Conservation (phyloP, 139 green algal genomes). For the Coelastrella sp. region DNA sequence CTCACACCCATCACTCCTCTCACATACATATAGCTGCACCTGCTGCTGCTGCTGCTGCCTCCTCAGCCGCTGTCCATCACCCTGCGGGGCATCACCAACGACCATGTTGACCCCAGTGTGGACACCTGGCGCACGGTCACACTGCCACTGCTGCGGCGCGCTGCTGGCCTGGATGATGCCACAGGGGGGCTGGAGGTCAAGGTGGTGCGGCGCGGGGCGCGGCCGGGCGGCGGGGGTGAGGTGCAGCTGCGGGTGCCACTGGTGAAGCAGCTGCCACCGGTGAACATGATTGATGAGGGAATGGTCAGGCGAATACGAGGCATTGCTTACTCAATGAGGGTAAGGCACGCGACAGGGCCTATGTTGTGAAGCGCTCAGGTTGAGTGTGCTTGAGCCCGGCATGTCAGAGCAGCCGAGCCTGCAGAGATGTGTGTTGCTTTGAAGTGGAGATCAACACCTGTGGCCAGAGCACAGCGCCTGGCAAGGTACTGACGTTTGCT, state of each 20-base stretch:
- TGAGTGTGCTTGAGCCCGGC: too few relatives aligned
- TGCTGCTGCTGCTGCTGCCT: not conserved
- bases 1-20: not conserved
- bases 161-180: slow-evolving; percentile 69
- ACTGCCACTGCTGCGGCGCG: slow-evolving; percentile 87
- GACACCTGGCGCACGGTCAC: slow-evolving; percentile 93
- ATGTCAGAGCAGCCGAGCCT: too few relatives aligned
- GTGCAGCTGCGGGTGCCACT: slow-evolving; percentile 78
- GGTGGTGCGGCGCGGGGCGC: slow-evolving; percentile 76
- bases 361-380: too few relatives aligned
- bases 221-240: slow-evolving; percentile 90
- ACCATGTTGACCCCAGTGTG: slow-evolving; percentile 81
- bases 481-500: slow-evolving; percentile 10
- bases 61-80: slow-evolving; percentile 83
- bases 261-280: slow-evolving; percentile 68
- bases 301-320: slow-evolving; percentile 96
- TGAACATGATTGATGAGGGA: slow-evolving; percentile 84
- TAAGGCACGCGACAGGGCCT: not conserved
- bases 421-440: not conserved
- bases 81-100: slow-evolving; percentile 94
- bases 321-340: slow-evolving; percentile 88
- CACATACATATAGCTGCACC: not conserved
- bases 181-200: slow-evolving; percentile 70
- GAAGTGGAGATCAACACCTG: not conserved
- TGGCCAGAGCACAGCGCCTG: not conserved